These are phyloP conservation scores for Fusarium sp. DNA, from an alignment of 2,329 filamentous ascomycete genomes.

Conservation along the genomic window DNA sequence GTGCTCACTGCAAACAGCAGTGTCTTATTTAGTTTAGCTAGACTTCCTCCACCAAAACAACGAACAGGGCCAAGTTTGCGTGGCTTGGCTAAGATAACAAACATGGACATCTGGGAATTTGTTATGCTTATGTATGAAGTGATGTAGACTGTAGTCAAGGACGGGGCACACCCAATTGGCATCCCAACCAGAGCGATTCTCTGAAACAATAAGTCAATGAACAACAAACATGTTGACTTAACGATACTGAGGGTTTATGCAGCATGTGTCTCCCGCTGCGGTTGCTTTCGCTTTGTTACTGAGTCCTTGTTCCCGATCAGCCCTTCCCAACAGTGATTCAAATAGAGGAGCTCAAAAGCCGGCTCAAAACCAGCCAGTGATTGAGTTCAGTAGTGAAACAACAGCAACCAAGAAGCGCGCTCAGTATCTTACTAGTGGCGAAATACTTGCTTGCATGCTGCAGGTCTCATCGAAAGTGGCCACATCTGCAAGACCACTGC, in stretches of 20 bases:
- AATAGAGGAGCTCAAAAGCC: background rate
- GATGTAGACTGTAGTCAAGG: background rate
- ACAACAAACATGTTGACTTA: too few species aligned
- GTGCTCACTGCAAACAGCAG: constrained; percentile 46
- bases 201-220: too few species aligned
- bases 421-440: too few species aligned
- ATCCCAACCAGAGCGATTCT: too few species aligned
- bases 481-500: background rate
- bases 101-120: constrained; percentile 16
- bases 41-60: constrained; percentile 48
- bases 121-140: background rate
- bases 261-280: background rate
- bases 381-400: constrained; percentile 4
- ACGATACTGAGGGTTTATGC: background rate
- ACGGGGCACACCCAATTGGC: background rate
- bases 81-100: constrained; percentile 43
- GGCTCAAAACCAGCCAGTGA: background rate
- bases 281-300: background rate
- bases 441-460: background rate
- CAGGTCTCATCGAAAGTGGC: background rate
- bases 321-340: background rate
- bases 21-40: constrained; percentile 49
- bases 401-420: too few species aligned
- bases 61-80: constrained; percentile 43
- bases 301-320: background rate